Conservation (phyloP, 306 rosid genomes). For the Acacia melanoxylon region DNA sequence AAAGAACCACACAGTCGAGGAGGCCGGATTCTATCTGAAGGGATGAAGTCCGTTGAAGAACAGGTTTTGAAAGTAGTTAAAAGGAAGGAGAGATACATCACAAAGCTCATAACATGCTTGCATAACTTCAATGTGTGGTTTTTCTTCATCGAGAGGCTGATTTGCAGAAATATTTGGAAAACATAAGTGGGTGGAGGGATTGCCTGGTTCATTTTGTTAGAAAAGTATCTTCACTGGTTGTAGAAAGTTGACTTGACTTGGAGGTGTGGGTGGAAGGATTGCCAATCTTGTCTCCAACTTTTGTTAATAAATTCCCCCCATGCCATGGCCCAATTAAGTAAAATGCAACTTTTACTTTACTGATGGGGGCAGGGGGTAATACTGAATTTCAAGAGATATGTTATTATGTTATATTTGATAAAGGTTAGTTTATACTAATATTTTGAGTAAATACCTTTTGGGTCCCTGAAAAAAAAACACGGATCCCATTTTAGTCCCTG, state of each 20-base stretch:
- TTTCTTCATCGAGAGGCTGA: conserved; percentile 28
- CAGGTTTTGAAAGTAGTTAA: conserved; percentile 9
- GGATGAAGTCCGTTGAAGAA: conserved; percentile 10
- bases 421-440: not conserved
- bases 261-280: not conserved
- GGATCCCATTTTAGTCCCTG: no score
- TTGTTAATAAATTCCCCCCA: not conserved
- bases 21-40: conserved; percentile 34
- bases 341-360: conserved; percentile 13
- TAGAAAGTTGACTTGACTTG: not conserved
- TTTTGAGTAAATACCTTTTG: no score
- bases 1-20: conserved; percentile 38
- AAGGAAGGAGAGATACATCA: conserved; percentile 9
- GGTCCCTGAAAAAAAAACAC: no score
- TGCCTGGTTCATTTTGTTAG: not conserved
- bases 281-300: not conserved
- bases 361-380: not conserved
- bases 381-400: not conserved
- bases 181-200: not conserved
- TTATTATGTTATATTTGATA: not conserved
- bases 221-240: not conserved
- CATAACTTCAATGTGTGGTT: not conserved
- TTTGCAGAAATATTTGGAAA: not conserved
- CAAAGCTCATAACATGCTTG: not conserved
- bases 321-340: not conserved